These are phyloP conservation scores for Vanrija pseudolonga DNA, from an alignment of 1,284 basidiomycete species.

Conservation along the genomic window DNA sequence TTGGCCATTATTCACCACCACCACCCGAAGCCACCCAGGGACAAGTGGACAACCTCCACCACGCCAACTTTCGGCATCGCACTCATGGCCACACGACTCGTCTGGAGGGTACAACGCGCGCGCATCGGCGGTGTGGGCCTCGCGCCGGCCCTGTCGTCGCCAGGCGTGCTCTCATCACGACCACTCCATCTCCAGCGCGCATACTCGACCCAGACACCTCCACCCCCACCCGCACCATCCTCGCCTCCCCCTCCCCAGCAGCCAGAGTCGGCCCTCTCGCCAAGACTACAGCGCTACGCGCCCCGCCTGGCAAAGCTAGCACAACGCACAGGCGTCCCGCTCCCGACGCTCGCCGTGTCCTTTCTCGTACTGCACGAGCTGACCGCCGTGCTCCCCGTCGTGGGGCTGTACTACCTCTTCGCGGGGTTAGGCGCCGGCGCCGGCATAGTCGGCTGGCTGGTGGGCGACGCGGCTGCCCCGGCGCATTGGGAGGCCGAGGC, in stretches of 20 bases:
- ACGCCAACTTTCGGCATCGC: too few relatives aligned
- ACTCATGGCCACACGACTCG: too few relatives aligned
- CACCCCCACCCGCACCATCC: neutral
- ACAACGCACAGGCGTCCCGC: conserved; percentile 51
- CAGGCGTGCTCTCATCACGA: too few relatives aligned
- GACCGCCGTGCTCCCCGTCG: conserved; percentile 74
- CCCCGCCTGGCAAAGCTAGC: conserved; percentile 31
- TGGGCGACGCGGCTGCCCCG: conserved; percentile 5
- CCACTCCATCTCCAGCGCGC: too few relatives aligned
- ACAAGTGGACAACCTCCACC: too few relatives aligned
- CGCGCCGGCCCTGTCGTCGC: too few relatives aligned
- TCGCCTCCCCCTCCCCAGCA: neutral
- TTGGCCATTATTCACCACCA: too few relatives aligned
- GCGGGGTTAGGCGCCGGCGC: conserved; percentile 69
- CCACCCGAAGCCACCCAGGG: too few relatives aligned
- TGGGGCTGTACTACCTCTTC: conserved; percentile 69
- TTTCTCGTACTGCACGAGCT: conserved; percentile 84
- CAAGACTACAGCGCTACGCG: conserved; percentile 22
- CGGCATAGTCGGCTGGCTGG: conserved; percentile 54
- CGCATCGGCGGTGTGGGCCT: too few relatives aligned
- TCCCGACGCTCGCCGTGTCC: conserved; percentile 71
- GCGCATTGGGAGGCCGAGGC: neutral
- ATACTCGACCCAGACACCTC: too few relatives aligned
- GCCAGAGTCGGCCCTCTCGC: conserved; percentile 6
- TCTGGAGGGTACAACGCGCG: too few relatives aligned